Evolutionary conservation across 805 yeast species (phyloP).

Genomic region (Candida lessepsii): DNA sequence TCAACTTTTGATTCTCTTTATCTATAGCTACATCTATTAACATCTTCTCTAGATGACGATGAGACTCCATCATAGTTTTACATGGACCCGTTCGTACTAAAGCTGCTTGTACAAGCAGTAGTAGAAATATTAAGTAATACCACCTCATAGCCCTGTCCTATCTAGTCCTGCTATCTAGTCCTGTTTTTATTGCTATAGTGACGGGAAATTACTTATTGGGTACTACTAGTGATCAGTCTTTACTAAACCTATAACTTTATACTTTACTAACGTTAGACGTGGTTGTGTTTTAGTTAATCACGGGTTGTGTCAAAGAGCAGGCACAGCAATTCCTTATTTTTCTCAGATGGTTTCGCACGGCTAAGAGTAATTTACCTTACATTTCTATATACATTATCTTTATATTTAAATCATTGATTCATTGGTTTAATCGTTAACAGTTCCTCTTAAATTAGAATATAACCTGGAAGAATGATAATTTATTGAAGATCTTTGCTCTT

Average conservation of each 20-base stretch:
- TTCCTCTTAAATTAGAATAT: conserved; percentile 53
- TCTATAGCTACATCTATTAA: conserved; percentile 38
- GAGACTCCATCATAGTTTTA: conserved; percentile 5
- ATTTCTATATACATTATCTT: conserved; percentile 1
- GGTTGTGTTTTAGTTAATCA: not conserved
- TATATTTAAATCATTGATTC: not conserved
- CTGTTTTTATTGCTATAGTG: too few species aligned
- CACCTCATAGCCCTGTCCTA: conserved; percentile 1
- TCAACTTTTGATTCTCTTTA: conserved; percentile 24
- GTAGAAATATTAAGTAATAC: conserved; percentile 10
- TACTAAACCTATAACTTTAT: too few species aligned
- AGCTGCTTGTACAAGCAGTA: conserved; percentile 17
- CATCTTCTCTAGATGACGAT: conserved; percentile 23
- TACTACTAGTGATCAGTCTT: too few species aligned
- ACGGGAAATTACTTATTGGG: too few species aligned
- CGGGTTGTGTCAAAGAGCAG: not conserved
- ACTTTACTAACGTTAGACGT: too few species aligned
- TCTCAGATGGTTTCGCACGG: conserved; percentile 7
- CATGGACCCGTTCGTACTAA: conserved; percentile 24
- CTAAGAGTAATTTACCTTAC: not conserved
- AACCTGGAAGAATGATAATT: conserved; percentile 58
- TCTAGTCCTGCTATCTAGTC: conserved; percentile 1
- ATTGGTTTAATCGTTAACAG: conserved; percentile 30
- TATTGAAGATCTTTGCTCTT: conserved; percentile 44
- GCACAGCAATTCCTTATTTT: not conserved